Evolutionary conservation across 768 basidiomycete genomes (phyloP), one percentile per base, ranked within the genome.

Genomic region (Suillus luteus): DNA sequence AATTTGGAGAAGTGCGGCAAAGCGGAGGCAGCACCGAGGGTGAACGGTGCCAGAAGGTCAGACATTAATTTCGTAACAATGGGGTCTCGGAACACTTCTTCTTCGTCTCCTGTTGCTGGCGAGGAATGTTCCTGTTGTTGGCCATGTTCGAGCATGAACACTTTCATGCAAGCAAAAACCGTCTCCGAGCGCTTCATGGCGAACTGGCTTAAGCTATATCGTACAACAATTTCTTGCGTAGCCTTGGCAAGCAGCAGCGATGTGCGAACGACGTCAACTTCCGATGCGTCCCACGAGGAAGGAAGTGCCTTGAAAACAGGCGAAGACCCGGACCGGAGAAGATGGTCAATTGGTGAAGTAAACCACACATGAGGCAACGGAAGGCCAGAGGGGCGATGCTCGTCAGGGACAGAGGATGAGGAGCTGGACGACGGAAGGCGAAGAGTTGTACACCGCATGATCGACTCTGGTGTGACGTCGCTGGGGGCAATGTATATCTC

Each of bases 81-180:
- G 2, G 66, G 67, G 75, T 97, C 93, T n/a, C 94, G 81, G 76
- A 93, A 99, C 2, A 97, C 88, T 68, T 95, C 91, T 51, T 81
- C 85, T 49, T 48, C 62, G 68, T 70, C 49, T 67, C 75, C 72
- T 5, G 70, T 73, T 0, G 77, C 70, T 40, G 24, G 40, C 3
- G 57, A 58, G 24, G 24, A 9, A 38, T 17, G 27, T 58, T 38
- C 57, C 17, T 58, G 57, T 24, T 27, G 38, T 68, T 92, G 88
- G 1, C 85, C 93, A 71, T 96, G 92, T 73, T 99, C 96, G 35
- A 99, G 85, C 95, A 97, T 96, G 76, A 94, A 95, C 17, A 97
- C 86, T 67, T 92, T 93, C 93, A 97, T 96, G 66, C 94, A 90
- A 22, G 82, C 85, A 68, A 95, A 90, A 5, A 91, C 79, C 9